Percentiles rank a stretch among this genome's conserved stretches.
Conservation (phyloP, 768 basidiomycete genomes). For the Amyloporia xantha region DNA sequence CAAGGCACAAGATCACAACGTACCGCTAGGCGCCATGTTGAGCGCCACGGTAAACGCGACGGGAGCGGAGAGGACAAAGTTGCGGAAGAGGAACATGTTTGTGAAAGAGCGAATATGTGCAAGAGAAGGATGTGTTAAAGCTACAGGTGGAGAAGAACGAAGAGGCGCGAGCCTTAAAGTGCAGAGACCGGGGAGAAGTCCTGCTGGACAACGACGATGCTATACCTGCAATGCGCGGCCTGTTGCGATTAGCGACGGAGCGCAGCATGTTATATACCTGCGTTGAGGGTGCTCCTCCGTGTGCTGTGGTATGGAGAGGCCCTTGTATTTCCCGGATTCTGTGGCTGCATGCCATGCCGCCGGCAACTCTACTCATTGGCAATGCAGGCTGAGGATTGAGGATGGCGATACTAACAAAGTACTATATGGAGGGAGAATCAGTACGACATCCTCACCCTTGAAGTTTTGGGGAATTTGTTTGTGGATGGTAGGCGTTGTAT, state of each 20-base stretch:
- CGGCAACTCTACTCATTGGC: background rate
- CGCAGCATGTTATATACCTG: background rate
- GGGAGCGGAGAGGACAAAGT: background rate
- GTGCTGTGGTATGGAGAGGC: background rate
- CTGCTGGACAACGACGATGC: background rate
- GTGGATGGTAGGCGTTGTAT: background rate
- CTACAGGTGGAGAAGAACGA: background rate
- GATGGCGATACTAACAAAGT: background rate
- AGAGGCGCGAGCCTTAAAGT: background rate
- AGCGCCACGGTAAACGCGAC: background rate
- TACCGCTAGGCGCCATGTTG: background rate
- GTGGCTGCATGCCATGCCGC: no score
- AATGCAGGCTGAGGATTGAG: background rate
- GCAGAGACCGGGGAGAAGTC: background rate
- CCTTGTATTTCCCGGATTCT: background rate
- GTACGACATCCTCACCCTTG: background rate
- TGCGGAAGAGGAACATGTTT: constrained; percentile 4
- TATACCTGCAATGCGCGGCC: background rate
- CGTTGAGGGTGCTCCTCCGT: background rate
- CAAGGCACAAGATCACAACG: background rate
- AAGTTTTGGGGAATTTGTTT: background rate
- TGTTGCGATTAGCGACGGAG: background rate
- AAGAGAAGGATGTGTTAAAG: background rate
- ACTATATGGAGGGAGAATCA: background rate
- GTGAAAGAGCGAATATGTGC: background rate